Conservation (phyloP, 371 early-diverging fungal genomes). For the Mortierella sp. region DNA sequence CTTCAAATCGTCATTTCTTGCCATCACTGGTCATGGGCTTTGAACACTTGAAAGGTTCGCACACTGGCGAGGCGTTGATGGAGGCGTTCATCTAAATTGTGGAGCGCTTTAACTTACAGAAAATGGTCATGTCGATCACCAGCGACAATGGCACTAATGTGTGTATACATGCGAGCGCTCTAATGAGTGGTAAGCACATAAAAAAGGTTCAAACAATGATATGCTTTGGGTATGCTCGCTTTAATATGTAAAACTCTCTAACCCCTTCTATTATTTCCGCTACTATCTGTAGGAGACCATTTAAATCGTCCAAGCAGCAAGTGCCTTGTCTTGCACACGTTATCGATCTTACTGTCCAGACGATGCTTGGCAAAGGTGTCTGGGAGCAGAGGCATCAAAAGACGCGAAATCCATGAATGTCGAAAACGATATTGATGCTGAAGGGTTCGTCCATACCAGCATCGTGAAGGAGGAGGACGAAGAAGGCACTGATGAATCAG, state of each 20-base stretch:
- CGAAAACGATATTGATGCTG: constrained; percentile 19
- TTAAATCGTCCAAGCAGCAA: constrained; percentile 15
- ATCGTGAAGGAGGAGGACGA: constrained; percentile 8
- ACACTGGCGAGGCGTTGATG: constrained; percentile 35
- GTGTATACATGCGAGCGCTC: too few relatives aligned
- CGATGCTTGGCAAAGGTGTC: constrained; percentile 25
- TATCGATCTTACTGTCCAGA: constrained; percentile 47
- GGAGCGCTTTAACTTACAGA: constrained; percentile 15
- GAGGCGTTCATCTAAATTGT: constrained; percentile 26
- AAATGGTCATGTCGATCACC: constrained; percentile 34
- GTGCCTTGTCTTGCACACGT: constrained; percentile 44
- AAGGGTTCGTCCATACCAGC: constrained; percentile 4
- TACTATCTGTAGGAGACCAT: constrained; percentile 23
- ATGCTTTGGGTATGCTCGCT: too few relatives aligned
- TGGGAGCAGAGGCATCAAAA: constrained; percentile 14
- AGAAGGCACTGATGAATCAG: not conserved
- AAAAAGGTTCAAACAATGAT: too few relatives aligned
- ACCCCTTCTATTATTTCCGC: too few relatives aligned
- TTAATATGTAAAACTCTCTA: too few relatives aligned
- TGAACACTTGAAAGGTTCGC: constrained; percentile 22
- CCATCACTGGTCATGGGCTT: constrained; percentile 42
- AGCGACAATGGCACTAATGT: constrained; percentile 38
- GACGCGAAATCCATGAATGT: constrained; percentile 12
- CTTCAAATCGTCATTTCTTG: constrained; percentile 26
- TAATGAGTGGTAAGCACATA: too few relatives aligned